Base-by-base conservation (phyloP, 83 land plant genomes). In the Diphasiastrum complanatum region DNA sequence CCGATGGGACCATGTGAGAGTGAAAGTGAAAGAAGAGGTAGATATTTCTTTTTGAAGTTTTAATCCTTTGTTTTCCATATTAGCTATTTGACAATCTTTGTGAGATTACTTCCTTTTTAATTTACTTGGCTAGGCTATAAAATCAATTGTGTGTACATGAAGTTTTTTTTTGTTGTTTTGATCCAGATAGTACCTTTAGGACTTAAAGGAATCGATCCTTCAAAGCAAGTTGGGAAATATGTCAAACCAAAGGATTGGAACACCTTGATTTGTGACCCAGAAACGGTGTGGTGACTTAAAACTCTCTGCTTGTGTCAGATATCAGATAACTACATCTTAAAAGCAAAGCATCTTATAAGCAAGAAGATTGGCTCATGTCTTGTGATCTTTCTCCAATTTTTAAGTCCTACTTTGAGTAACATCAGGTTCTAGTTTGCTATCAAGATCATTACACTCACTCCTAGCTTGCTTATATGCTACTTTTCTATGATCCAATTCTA, bases 1-100 rank as follows among this genome's bases (percentile, higher is more conserved):
- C 57, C 78, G 96, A 24, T 95, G 99, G 99, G 92, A 82, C 58
- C 99, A 95, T 72, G 99, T 95, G 22, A 79, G 99, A 35, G 89
- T 95, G 38, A 95, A 89, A 75, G 70, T 95, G 56, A 95, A 95
- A 69, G 83, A 86, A 55, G 99, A 95, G 89, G 99, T 88, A 71
- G 3, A 14, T 20, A 28, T 24, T 19, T 5, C 58, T 48, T 5
- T 43, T 24, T 58, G 33, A 46, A 22, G 52, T 52, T 58, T 20
- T 5, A 62, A 27, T 51, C 27, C 54, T n/a, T 63, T 60, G 18
- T 33, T 3, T 6, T 19, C 33, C 49, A 33, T 14, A 5, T 34
- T 31, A 4, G 6, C 26, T 18, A 1, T 18, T 6, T 45, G 14
- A 45, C 26, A 20, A 2, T 4, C 40, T 59, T 11, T 16, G n/a